Evolutionary conservation across 164 flowering plant species (phyloP).

Genomic region (Annona squamosa): DNA sequence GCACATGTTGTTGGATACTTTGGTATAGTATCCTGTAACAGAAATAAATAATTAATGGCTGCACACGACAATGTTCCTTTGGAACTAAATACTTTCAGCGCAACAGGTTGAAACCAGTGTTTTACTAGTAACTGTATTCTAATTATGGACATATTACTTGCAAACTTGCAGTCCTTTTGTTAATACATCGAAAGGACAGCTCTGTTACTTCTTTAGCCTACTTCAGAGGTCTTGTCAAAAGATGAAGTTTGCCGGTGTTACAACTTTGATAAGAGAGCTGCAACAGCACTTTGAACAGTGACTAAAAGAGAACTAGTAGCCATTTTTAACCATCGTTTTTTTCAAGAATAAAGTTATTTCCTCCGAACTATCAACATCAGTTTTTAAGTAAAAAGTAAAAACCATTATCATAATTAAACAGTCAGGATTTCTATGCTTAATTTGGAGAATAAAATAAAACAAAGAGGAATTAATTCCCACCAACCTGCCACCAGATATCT

Average conservation of each 20-base stretch:
- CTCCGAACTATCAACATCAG: not conserved
- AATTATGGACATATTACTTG: not conserved
- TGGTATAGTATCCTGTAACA: slow-evolving; percentile 72
- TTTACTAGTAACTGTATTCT: no score
- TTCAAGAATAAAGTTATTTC: not conserved
- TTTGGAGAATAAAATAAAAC: not conserved
- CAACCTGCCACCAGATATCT: slow-evolving; percentile 99
- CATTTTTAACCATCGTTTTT: no score
- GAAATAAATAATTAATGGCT: not conserved
- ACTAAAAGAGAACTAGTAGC: no score
- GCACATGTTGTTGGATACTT: slow-evolving; percentile 59
- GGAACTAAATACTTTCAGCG: not conserved
- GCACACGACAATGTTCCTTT: not conserved
- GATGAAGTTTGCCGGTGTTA: no score
- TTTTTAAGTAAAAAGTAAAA: not conserved
- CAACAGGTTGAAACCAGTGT: not conserved
- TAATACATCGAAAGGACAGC: no score
- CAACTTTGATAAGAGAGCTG: no score
- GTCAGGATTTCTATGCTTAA: not conserved
- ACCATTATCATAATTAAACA: not conserved
- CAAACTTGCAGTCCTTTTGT: not conserved
- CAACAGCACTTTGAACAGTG: no score
- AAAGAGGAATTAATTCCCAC: slow-evolving; percentile 11
- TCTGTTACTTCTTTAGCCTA: no score
- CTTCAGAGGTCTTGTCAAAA: no score